These are phyloP conservation scores for Albatrellus ellisii DNA, from an alignment of 768 basidiomycete genomes.

Conservation along the genomic window DNA sequence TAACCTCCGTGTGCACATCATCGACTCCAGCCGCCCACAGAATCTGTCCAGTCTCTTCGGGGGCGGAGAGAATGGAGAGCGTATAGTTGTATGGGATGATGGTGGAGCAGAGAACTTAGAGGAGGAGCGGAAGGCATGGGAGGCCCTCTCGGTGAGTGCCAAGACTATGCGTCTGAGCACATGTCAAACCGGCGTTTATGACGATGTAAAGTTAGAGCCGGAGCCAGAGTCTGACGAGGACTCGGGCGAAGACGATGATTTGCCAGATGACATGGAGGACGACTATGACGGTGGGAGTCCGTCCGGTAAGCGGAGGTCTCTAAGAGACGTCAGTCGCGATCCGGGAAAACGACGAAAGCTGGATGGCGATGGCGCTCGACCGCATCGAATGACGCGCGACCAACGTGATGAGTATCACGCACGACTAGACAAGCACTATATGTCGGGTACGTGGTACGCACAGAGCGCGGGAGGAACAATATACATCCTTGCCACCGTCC, in stretches of 20 bases:
- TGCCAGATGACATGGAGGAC: constrained; percentile 35
- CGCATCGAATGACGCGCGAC: constrained; percentile 51
- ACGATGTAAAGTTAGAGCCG: constrained; percentile 53
- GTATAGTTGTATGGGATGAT: constrained; percentile 89
- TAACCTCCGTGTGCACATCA: constrained; percentile 71
- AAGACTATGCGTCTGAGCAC: not conserved
- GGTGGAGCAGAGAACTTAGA: constrained; percentile 60
- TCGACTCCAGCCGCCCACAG: constrained; percentile 87
- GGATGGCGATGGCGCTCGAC: constrained; percentile 29
- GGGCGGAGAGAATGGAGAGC: constrained; percentile 47
- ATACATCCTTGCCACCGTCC: constrained; percentile 80
- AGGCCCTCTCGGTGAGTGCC: constrained; percentile 57
- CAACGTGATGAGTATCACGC: constrained; percentile 52
- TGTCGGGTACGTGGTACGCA: constrained; percentile 73
- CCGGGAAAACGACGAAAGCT: constrained; percentile 27
- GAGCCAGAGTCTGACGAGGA: constrained; percentile 55
- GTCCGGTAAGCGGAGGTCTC: constrained; percentile 39
- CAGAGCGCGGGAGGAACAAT: constrained; percentile 84
- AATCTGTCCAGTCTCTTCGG: constrained; percentile 82
- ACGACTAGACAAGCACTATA: constrained; percentile 71
- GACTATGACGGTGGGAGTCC: constrained; percentile 26
- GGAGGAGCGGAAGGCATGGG: constrained; percentile 72
- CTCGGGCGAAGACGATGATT: constrained; percentile 36
- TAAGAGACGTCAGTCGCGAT: constrained; percentile 6
- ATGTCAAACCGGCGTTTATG: not conserved